Percentiles rank a stretch among this genome's conserved stretches.
Conservation (phyloP, 371 early-diverging fungal species). For the Zopfochytrium polystomum region DNA sequence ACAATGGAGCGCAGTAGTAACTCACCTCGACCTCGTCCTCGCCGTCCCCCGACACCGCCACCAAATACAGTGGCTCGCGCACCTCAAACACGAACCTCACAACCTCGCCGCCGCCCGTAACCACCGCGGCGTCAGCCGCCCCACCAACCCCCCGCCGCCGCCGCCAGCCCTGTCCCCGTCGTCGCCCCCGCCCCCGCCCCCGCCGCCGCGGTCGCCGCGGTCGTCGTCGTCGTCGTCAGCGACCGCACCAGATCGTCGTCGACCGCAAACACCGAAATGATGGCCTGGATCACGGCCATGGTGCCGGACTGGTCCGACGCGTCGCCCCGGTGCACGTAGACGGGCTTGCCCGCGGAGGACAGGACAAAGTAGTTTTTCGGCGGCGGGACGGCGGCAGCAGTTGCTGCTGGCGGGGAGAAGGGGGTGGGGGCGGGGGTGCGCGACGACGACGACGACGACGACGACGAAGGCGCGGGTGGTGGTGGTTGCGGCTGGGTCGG, state of each 20-base stretch:
- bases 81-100: conserved; percentile 82
- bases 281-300: conserved; percentile 90
- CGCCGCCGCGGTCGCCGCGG: too few species aligned
- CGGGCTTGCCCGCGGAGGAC: conserved; percentile 83
- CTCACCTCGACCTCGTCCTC: conserved; percentile 77
- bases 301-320: conserved; percentile 82
- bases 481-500: too few species aligned
- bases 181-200: too few species aligned
- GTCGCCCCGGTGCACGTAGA: conserved; percentile 76
- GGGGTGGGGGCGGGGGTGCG: too few species aligned
- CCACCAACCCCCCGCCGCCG: too few species aligned
- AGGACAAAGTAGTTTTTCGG: conserved; percentile 71
- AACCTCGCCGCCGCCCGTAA: conserved; percentile 73
- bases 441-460: too few species aligned
- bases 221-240: background rate
- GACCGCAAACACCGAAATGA: conserved; percentile 80
- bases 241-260: conserved; percentile 76
- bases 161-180: too few species aligned
- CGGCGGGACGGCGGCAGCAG: conserved; percentile 3
- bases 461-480: too few species aligned
- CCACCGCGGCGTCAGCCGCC: conserved; percentile 55
- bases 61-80: conserved; percentile 78
- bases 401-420: too few species aligned
- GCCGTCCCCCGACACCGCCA: conserved; percentile 75
- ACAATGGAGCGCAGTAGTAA: background rate